phyloP scores from a whole-genome alignment of 495 filamentous ascomycete genomes.

The Daldinia grandis region DNA sequence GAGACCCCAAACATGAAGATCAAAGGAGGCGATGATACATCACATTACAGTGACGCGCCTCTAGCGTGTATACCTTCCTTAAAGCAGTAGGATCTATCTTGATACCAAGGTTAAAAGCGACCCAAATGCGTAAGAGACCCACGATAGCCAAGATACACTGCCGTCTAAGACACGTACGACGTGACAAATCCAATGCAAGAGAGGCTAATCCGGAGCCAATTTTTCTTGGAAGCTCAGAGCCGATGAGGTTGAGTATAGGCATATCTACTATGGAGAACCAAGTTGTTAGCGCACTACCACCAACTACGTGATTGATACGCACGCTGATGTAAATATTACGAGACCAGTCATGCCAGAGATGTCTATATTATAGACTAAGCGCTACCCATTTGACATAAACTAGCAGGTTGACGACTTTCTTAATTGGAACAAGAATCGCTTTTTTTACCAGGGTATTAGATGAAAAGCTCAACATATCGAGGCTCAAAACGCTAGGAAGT shows the following conservation, averaged over 20 bases:
- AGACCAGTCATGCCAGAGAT: neutral
- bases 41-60: constrained; percentile 11
- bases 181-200: constrained; percentile 23
- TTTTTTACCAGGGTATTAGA: neutral
- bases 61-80: constrained; percentile 13
- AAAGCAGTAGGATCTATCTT: constrained; percentile 21
- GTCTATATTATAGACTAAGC: constrained; percentile 23
- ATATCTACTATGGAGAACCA: constrained; percentile 1
- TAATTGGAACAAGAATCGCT: constrained; percentile 3
- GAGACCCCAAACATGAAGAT: constrained; percentile 4
- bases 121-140: constrained; percentile 26
- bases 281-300: neutral
- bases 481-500: neutral
- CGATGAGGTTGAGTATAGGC: constrained; percentile 1
- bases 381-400: constrained; percentile 16
- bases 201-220: constrained; percentile 3
- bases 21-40: constrained; percentile 17
- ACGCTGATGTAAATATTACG: constrained; percentile 12
- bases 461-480: constrained; percentile 1
- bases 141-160: constrained; percentile 22
- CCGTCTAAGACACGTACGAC: constrained; percentile 7
- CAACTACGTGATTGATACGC: constrained; percentile 12
- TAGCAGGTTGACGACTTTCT: constrained; percentile 19
- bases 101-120: constrained; percentile 24
- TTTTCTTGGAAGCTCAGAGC: neutral